These are phyloP conservation scores for Lepidium sativum DNA, from an alignment of 345 rosid genomes.

Conservation along the genomic window DNA sequence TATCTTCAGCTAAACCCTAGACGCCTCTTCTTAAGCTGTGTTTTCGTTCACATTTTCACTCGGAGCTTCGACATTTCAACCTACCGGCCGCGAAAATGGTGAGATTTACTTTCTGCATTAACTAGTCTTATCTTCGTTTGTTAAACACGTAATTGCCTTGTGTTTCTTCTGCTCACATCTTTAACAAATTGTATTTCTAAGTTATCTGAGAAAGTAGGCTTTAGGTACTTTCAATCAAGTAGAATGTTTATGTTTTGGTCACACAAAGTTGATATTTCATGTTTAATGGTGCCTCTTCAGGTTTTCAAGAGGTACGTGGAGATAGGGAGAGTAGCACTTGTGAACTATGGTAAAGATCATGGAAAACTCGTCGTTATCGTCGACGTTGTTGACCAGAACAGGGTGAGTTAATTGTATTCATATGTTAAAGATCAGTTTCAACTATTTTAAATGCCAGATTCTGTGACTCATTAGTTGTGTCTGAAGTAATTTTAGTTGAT, in stretches of 20 bases:
- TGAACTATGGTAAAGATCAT: constrained; percentile 80
- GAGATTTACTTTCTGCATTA: background rate
- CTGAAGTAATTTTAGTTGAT: no score
- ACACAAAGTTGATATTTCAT: background rate
- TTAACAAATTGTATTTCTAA: background rate
- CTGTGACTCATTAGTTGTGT: background rate
- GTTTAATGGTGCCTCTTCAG: constrained; percentile 22
- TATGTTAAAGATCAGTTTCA: background rate
- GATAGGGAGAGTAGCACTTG: constrained; percentile 89
- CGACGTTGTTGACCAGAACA: constrained; percentile 84
- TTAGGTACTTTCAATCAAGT: background rate
- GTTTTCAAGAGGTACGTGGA: constrained; percentile 91
- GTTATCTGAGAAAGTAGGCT: background rate
- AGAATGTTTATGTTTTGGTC: background rate
- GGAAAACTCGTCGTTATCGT: constrained; percentile 89
- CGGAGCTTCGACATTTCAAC: constrained; percentile 1
- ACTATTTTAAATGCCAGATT: background rate
- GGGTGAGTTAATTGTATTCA: constrained; percentile 28
- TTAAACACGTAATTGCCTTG: background rate
- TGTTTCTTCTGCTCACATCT: background rate
- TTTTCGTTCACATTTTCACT: background rate
- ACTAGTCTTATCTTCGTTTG: background rate
- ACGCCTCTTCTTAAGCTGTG: background rate
- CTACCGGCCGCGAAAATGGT: constrained; percentile 26
- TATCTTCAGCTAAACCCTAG: background rate